phyloP scores from a whole-genome alignment of 441 rosid genomes.

The Gossypium aridum region DNA sequence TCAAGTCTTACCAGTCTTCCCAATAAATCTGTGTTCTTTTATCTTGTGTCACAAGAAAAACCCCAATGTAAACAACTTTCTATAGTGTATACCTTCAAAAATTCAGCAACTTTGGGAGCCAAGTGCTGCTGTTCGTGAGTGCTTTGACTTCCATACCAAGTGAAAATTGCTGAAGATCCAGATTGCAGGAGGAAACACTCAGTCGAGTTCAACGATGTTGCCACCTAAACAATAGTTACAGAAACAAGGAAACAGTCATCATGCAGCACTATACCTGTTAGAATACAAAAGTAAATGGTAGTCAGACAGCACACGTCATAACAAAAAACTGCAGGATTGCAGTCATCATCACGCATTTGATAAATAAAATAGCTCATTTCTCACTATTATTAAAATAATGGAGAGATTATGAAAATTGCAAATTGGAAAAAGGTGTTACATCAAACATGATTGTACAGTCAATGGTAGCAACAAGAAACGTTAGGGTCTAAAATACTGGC shows the following conservation, averaged over 20 bases:
- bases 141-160: slow-evolving; percentile 96
- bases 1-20: neutral
- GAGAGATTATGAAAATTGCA: neutral
- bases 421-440: neutral
- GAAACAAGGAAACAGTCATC: neutral
- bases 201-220: slow-evolving; percentile 71
- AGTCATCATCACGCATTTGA: neutral
- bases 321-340: neutral
- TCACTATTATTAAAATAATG: neutral
- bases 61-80: neutral
- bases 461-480: neutral
- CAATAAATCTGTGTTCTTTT: neutral
- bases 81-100: slow-evolving; percentile 62
- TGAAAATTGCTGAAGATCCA: slow-evolving; percentile 67
- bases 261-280: neutral
- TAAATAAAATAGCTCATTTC: neutral
- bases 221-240: slow-evolving; percentile 49
- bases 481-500: neutral
- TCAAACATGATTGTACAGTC: neutral
- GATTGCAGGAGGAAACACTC: slow-evolving; percentile 98
- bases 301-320: neutral
- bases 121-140: slow-evolving; percentile 79
- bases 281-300: neutral
- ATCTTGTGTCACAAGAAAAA: slow-evolving; percentile 4
- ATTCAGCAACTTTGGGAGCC: slow-evolving; percentile 75